phyloP scores from a whole-genome alignment of 371 early-diverging fungal species.

The Circinella minor region DNA sequence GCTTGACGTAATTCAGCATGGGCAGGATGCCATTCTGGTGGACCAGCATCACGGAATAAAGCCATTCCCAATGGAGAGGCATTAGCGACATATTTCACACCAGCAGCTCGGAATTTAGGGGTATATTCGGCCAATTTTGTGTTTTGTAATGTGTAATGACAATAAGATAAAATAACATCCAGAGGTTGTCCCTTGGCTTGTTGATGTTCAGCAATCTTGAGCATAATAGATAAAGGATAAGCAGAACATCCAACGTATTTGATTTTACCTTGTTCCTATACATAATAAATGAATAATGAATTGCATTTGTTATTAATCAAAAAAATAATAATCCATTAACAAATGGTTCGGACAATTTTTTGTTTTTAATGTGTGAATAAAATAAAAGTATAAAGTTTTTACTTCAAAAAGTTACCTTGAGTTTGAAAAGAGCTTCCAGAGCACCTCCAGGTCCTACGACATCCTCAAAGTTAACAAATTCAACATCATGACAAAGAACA shows the following conservation, averaged over 20 bases:
- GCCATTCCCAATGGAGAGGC: slow-evolving; percentile 87
- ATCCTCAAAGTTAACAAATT: slow-evolving; percentile 69
- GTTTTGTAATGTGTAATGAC: slow-evolving; percentile 78
- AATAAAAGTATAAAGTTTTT: not conserved
- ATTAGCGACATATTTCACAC: slow-evolving; percentile 66
- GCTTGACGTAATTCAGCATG: slow-evolving; percentile 58
- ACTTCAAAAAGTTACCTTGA: slow-evolving; percentile 53
- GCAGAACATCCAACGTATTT: slow-evolving; percentile 78
- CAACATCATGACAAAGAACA: slow-evolving; percentile 83
- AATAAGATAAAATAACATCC: slow-evolving; percentile 75
- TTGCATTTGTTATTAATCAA: no score
- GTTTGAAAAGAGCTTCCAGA: slow-evolving; percentile 65
- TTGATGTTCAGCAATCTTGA: slow-evolving; percentile 70
- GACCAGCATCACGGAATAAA: slow-evolving; percentile 58
- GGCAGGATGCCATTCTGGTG: slow-evolving; percentile 84
- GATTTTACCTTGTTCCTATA: slow-evolving; percentile 62
- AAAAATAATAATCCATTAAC: no score
- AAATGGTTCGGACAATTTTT: no score
- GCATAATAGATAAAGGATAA: slow-evolving; percentile 73
- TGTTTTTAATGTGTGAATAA: not conserved
- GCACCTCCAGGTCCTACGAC: slow-evolving; percentile 64
- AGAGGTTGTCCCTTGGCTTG: slow-evolving; percentile 62
- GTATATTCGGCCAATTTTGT: slow-evolving; percentile 61
- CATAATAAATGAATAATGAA: not conserved
- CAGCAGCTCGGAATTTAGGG: slow-evolving; percentile 59